Percentiles rank a stretch among this genome's conserved stretches.
Evolutionary conservation across 495 filamentous ascomycete species (phyloP).

Genomic region (Xylaria flabelliformis): DNA sequence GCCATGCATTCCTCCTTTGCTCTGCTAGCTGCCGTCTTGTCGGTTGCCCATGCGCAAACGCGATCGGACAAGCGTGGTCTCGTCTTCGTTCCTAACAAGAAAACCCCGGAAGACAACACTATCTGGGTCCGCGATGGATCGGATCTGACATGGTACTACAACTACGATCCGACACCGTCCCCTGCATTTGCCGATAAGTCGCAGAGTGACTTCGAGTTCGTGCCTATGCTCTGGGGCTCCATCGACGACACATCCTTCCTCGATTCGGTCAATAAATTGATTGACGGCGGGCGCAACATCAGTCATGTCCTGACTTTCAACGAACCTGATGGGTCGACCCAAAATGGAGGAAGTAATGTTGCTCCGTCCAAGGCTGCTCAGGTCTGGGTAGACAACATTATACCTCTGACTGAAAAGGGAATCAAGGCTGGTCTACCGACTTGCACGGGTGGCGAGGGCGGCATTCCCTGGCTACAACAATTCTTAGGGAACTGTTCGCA

Average conservation of each 20-base stretch:
- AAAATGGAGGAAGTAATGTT: constrained; percentile 65
- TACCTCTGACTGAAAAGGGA: constrained; percentile 64
- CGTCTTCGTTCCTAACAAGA: constrained; percentile 61
- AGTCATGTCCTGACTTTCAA: constrained; percentile 74
- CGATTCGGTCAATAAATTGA: constrained; percentile 55
- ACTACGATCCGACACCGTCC: constrained; percentile 65
- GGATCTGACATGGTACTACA: constrained; percentile 83
- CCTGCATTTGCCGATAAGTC: constrained; percentile 49
- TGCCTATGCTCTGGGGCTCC: constrained; percentile 83
- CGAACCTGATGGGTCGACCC: constrained; percentile 67
- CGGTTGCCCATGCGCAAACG: constrained; percentile 41
- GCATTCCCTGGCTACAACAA: constrained; percentile 66
- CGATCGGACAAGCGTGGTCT: constrained; percentile 73
- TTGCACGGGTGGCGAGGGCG: constrained; percentile 60
- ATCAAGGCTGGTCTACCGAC: constrained; percentile 65
- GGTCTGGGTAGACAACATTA: constrained; percentile 69
- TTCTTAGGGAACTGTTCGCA: constrained; percentile 63
- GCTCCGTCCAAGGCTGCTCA: constrained; percentile 62
- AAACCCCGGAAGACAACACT: constrained; percentile 61
- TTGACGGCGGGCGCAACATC: constrained; percentile 63
- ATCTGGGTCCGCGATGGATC: constrained; percentile 61
- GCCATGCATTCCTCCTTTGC: constrained; percentile 35
- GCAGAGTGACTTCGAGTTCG: constrained; percentile 66
- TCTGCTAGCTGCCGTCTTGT: constrained; percentile 32
- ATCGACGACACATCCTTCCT: constrained; percentile 61